phyloP scores from a whole-genome alignment of 129 eudicot species.

The Mikania micrantha region DNA sequence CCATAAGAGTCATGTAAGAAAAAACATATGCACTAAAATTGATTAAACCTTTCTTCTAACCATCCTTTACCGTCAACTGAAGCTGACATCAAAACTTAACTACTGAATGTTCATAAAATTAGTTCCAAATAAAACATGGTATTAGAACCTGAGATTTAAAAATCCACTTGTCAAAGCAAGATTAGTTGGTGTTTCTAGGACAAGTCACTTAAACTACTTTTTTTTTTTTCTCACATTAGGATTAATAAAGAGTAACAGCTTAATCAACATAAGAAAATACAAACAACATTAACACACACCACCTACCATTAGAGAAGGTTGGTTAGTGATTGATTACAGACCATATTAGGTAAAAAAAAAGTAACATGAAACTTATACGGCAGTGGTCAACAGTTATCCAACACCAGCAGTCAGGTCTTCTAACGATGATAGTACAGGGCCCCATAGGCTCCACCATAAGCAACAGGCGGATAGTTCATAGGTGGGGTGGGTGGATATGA shows the following conservation, averaged over 20 bases:
- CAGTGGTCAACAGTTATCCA: conserved; percentile 8
- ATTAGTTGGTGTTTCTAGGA: not conserved
- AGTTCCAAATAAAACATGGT: not conserved
- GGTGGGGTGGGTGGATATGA: conserved; percentile 68
- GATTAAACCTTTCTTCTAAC: no score
- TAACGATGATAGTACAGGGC: conserved; percentile 52
- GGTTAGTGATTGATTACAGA: conserved; percentile 78
- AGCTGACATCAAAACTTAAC: not conserved
- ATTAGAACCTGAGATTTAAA: not conserved
- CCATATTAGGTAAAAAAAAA: conserved; percentile 30
- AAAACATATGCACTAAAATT: no score
- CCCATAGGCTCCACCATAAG: conserved; percentile 60
- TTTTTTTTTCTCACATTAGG: conserved; percentile 45
- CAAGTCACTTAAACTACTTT: conserved; percentile 20
- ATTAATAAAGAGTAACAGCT: conserved; percentile 44
- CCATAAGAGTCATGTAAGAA: no score
- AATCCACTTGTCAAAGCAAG: not conserved
- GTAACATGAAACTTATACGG: conserved; percentile 2
- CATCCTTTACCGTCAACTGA: not conserved
- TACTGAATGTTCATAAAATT: not conserved
- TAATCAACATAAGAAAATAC: conserved; percentile 62
- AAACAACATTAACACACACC: conserved; percentile 45
- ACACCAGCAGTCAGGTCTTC: not conserved
- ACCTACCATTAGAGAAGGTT: conserved; percentile 51
- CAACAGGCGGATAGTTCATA: conserved; percentile 40